A percentile compares a stretch with the other conserved stretches of the same genome.
Conservation (phyloP, 306 rosid species). For the Gastrolobium villosum region DNA sequence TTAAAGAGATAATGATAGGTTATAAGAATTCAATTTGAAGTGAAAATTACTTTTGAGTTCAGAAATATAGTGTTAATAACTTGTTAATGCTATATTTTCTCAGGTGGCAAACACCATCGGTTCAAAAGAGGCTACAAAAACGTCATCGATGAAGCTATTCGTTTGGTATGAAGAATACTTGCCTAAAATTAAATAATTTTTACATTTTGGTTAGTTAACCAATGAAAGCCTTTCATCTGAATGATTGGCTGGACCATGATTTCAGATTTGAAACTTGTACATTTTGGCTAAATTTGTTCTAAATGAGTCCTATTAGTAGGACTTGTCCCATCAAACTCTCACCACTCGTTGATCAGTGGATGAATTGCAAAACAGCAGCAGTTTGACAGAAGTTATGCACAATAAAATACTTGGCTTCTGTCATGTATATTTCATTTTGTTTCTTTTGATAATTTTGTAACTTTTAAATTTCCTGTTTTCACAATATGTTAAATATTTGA, state of each 20-base stretch:
- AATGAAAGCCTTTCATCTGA: neutral
- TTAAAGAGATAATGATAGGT: conserved; percentile 20
- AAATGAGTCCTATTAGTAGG: neutral
- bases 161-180: conserved; percentile 72
- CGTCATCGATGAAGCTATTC: conserved; percentile 96
- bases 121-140: conserved; percentile 98
- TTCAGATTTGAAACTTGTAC: conserved; percentile 35
- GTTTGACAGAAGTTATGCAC: conserved; percentile 17
- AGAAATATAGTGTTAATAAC: conserved; percentile 11
- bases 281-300: conserved; percentile 15
- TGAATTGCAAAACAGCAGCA: conserved; percentile 25
- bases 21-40: conserved; percentile 24
- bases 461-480: conserved; percentile 27
- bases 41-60: conserved; percentile 7
- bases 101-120: conserved; percentile 96
- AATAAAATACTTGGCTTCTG: conserved; percentile 27
- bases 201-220: conserved; percentile 21
- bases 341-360: neutral
- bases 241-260: conserved; percentile 15
- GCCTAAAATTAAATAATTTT: conserved; percentile 32
- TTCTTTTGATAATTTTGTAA: conserved; percentile 3
- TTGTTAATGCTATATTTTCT: conserved; percentile 46
- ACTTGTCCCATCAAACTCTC: neutral
- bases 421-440: neutral
- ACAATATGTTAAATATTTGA: conserved; percentile 41